phyloP scores from a whole-genome alignment of 768 basidiomycete genomes.

The Termitomyces sp. region DNA sequence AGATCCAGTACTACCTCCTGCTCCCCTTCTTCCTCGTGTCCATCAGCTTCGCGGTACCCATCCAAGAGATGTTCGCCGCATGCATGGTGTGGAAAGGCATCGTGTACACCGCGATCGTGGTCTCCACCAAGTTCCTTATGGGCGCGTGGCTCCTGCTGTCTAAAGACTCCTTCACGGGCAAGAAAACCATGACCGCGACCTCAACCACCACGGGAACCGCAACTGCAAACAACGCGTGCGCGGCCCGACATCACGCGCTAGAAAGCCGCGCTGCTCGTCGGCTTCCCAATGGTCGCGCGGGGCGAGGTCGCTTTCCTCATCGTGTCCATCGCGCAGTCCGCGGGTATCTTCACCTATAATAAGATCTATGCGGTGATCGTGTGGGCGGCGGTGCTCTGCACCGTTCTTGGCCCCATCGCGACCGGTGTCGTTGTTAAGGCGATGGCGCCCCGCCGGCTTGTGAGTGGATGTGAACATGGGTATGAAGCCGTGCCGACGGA shows the following conservation, averaged over 20 bases:
- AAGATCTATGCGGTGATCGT: background rate
- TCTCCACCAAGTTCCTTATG: background rate
- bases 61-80: background rate
- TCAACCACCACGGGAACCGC: background rate
- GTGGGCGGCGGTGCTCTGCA: background rate
- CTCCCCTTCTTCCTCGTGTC: background rate
- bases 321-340: background rate
- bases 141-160: background rate
- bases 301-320: background rate
- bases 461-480: too few species aligned
- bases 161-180: background rate
- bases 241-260: background rate
- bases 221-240: too few species aligned
- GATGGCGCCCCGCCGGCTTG: background rate
- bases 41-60: background rate
- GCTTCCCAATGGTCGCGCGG: background rate
- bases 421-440: background rate
- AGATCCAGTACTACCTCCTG: background rate
- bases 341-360: background rate
- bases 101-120: background rate
- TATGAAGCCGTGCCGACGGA: too few species aligned
- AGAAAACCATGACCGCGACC: background rate
- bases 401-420: background rate
- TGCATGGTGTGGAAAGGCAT: background rate
- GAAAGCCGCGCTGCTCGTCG: background rate